Evolutionary conservation across 106 monocot genomes (phyloP).

Genomic region (Allium fistulosum): DNA sequence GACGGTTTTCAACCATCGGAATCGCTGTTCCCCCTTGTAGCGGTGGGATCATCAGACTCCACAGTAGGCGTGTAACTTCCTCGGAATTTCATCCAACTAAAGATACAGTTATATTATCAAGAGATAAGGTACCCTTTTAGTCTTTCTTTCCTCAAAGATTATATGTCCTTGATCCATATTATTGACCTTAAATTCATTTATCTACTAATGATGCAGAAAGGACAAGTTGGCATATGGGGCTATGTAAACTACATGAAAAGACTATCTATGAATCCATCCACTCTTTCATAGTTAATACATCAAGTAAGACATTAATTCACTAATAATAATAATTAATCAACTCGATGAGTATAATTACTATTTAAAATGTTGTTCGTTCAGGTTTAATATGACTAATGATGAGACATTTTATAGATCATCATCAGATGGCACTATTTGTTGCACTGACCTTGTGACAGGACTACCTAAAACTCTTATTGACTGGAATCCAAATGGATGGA

Average conservation of each 20-base stretch:
- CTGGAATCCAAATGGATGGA: constrained; percentile 90
- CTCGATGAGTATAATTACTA: background rate
- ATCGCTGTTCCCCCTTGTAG: no score
- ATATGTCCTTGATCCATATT: background rate
- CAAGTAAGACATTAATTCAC: constrained; percentile 41
- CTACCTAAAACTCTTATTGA: constrained; percentile 46
- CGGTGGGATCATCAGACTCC: constrained; percentile 71
- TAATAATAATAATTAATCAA: background rate
- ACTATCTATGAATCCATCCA: constrained; percentile 70
- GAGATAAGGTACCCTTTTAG: constrained; percentile 62
- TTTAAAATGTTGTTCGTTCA: constrained; percentile 17
- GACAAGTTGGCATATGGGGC: constrained; percentile 86
- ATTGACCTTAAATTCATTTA: constrained; percentile 2
- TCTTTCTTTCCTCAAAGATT: background rate
- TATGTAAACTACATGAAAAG: constrained; percentile 79
- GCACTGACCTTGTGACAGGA: constrained; percentile 84
- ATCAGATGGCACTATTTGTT: constrained; percentile 80
- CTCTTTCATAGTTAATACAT: constrained; percentile 88
- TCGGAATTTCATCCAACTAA: constrained; percentile 88
- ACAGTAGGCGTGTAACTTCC: constrained; percentile 74
- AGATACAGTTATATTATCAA: constrained; percentile 62
- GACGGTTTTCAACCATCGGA: no score
- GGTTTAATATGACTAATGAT: constrained; percentile 64
- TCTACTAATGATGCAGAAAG: constrained; percentile 39
- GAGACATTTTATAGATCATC: constrained; percentile 65